These are phyloP conservation scores for Puccinia hordei DNA, from an alignment of 1,284 basidiomycete species.

Conservation along the genomic window DNA sequence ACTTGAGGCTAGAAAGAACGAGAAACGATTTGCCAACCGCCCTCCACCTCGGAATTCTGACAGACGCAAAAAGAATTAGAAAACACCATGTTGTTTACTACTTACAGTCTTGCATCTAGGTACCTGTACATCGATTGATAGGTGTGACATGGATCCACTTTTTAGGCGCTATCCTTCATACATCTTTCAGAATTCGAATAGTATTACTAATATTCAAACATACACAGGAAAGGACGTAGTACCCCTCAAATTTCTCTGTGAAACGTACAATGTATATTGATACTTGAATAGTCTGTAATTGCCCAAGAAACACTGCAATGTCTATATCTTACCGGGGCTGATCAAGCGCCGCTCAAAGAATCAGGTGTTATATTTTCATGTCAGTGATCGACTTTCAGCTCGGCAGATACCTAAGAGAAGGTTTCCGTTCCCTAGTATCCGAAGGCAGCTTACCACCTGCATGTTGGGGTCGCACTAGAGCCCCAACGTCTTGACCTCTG, in stretches of 20 bases:
- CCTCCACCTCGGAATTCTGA: not conserved
- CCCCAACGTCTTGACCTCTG: not conserved
- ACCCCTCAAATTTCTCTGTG: not conserved
- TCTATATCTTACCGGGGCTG: not conserved
- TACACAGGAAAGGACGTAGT: not conserved
- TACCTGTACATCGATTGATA: too few relatives aligned
- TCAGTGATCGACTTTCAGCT: too few relatives aligned
- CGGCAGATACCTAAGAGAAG: too few relatives aligned
- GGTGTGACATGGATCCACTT: too few relatives aligned
- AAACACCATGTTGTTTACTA: not conserved
- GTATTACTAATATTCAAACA: not conserved
- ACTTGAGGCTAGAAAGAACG: constrained; percentile 43
- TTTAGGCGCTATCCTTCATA: too few relatives aligned
- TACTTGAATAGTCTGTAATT: not conserved
- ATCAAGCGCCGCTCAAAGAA: not conserved
- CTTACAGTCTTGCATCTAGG: not conserved
- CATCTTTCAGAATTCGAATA: not conserved
- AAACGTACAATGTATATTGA: not conserved
- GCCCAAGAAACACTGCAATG: not conserved
- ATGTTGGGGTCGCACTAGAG: not conserved
- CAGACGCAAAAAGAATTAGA: not conserved
- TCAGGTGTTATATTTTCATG: not conserved
- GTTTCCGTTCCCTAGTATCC: too few relatives aligned
- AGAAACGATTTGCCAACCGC: constrained; percentile 33
- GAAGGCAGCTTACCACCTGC: not conserved